A percentile compares a stretch with the other conserved stretches of the same genome.
Evolutionary conservation across 352 stramenopile genomes (phyloP).

Genomic region (Peronospora belbahrii): DNA sequence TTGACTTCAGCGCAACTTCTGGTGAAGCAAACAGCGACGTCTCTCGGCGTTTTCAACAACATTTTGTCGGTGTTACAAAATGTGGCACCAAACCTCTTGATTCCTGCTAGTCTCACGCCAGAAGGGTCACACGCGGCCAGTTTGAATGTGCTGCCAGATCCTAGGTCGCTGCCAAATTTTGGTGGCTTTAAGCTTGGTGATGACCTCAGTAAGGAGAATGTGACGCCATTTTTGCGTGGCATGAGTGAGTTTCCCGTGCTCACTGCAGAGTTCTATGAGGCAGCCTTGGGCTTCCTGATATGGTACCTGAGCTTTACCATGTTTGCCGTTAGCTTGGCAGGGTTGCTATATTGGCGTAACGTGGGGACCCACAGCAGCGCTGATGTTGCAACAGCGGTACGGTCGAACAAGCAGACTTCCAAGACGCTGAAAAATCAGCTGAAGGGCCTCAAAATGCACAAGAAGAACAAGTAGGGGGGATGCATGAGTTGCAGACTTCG

Average conservation of each 20-base stretch:
- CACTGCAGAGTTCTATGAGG: slow-evolving; percentile 47
- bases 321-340: slow-evolving; percentile 53
- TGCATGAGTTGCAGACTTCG: not conserved
- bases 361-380: slow-evolving; percentile 28
- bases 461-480: slow-evolving; percentile 40
- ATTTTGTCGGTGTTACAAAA: slow-evolving; percentile 25
- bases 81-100: slow-evolving; percentile 8
- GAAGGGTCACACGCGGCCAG: slow-evolving; percentile 10
- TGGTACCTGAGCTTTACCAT: slow-evolving; percentile 63
- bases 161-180: slow-evolving; percentile 32
- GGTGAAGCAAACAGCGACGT: slow-evolving; percentile 44
- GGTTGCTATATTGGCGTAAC: slow-evolving; percentile 66
- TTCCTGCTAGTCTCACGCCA: slow-evolving; percentile 12
- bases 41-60: slow-evolving; percentile 34
- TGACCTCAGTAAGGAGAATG: slow-evolving; percentile 34
- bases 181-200: slow-evolving; percentile 50
- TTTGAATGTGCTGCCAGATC: slow-evolving; percentile 33
- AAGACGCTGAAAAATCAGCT: slow-evolving; percentile 70
- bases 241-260: slow-evolving; percentile 59
- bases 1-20: slow-evolving; percentile 42
- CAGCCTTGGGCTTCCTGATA: slow-evolving; percentile 59
- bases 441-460: slow-evolving; percentile 59
- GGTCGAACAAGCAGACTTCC: slow-evolving; percentile 53
- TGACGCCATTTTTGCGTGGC: slow-evolving; percentile 51
- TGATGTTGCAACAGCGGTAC: slow-evolving; percentile 13